phyloP scores from a whole-genome alignment of 2,329 filamentous ascomycete species.

The Ophiostoma quercus region DNA sequence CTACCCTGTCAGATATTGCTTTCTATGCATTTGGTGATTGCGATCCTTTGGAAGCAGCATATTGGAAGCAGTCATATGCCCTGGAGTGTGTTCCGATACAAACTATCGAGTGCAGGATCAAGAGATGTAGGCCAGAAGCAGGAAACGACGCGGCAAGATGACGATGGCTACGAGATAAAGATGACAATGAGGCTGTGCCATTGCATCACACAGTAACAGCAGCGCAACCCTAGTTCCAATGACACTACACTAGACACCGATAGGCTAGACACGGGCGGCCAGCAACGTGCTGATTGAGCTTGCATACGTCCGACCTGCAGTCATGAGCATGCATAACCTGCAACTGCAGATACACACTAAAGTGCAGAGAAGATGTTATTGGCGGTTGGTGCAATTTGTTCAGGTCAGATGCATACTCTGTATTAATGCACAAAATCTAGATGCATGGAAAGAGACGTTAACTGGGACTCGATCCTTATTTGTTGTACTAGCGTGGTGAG shows the following conservation, averaged over 20 bases:
- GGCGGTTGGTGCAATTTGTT: background rate
- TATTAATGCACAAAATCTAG: background rate
- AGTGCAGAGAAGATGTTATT: background rate
- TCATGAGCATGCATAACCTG: background rate
- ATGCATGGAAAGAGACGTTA: background rate
- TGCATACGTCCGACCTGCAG: background rate
- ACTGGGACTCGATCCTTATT: background rate
- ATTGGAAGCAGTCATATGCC: background rate
- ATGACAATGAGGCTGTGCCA: background rate
- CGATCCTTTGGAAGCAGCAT: background rate
- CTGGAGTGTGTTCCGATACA: background rate
- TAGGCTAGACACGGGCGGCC: background rate
- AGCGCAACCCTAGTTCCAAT: conserved; percentile 4
- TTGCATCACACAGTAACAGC: conserved; percentile 13
- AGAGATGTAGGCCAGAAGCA: background rate
- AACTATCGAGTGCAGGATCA: background rate
- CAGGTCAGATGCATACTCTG: background rate
- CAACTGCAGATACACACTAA: background rate
- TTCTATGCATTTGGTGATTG: background rate
- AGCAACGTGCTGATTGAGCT: background rate
- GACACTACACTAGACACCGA: background rate
- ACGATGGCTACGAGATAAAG: no score
- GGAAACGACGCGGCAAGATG: background rate
- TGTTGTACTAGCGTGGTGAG: background rate
- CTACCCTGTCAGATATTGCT: background rate